A percentile compares a stretch with the other conserved stretches of the same genome.
Evolutionary conservation across 805 yeast genomes (phyloP).

Genomic region (Wickerhamomyces silvicola): DNA sequence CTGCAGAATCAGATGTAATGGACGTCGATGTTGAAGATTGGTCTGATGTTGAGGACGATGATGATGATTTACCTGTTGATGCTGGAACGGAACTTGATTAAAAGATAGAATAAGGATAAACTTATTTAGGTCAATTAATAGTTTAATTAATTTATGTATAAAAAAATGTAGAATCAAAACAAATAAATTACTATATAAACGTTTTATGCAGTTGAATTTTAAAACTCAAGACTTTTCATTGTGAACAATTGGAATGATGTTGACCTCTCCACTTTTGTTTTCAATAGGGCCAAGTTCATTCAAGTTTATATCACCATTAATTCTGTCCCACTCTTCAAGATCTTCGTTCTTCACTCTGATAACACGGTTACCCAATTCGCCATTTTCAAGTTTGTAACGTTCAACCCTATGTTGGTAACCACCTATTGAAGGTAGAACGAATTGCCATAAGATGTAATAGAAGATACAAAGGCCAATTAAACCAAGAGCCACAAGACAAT

Average conservation of each 20-base stretch:
- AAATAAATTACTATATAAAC: too few species aligned
- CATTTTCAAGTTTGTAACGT: slow-evolving; percentile 51
- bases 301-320: too few species aligned
- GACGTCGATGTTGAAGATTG: slow-evolving; percentile 52
- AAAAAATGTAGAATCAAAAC: too few species aligned
- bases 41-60: slow-evolving; percentile 58
- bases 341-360: slow-evolving; percentile 27
- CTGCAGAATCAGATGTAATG: slow-evolving; percentile 37
- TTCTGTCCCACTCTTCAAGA: slow-evolving; percentile 9
- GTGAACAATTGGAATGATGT: too few species aligned
- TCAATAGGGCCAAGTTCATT: too few species aligned
- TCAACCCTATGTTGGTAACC: slow-evolving; percentile 42
- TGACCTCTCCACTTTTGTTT: too few species aligned
- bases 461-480: slow-evolving; percentile 51
- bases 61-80: slow-evolving; percentile 27
- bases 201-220: too few species aligned
- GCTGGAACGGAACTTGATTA: slow-evolving; percentile 16
- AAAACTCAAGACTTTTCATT: too few species aligned
- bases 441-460: slow-evolving; percentile 62
- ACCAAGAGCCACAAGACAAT: slow-evolving; percentile 69
- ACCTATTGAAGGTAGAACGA: slow-evolving; percentile 45
- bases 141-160: too few species aligned
- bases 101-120: too few species aligned
- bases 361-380: slow-evolving; percentile 58
- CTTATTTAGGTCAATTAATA: too few species aligned